Evolutionary conservation across 2,329 filamentous ascomycete species (phyloP).

Genomic region (Pestalotiopsis sp.): DNA sequence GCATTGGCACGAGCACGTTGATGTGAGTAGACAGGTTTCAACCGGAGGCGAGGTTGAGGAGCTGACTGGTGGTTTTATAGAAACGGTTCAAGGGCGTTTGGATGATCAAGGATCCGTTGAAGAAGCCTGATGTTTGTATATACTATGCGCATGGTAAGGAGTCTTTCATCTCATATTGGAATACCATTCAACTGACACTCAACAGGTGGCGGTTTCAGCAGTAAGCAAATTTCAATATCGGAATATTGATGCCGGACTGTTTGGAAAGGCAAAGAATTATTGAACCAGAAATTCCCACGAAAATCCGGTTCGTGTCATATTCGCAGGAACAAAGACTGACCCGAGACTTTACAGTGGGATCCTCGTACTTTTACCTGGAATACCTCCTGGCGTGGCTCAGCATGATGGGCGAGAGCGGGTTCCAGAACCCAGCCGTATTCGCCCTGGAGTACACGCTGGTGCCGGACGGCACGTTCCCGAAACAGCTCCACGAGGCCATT

Average conservation of each 20-base stretch:
- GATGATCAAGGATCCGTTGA: conserved; percentile 61
- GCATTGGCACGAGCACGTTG: conserved; percentile 58
- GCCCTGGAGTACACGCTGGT: conserved; percentile 80
- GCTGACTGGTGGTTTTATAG: conserved; percentile 33
- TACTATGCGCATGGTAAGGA: conserved; percentile 76
- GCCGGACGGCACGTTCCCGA: conserved; percentile 71
- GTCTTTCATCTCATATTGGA: no score
- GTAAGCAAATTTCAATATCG: not conserved
- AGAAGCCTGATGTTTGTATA: conserved; percentile 71
- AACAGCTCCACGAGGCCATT: conserved; percentile 69
- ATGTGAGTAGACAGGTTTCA: conserved; percentile 21
- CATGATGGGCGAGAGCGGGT: conserved; percentile 64
- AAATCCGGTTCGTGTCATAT: not conserved
- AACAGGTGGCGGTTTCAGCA: conserved; percentile 75
- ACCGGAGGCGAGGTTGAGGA: no score
- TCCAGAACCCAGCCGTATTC: conserved; percentile 75
- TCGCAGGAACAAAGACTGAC: not conserved
- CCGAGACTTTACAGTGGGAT: conserved; percentile 57
- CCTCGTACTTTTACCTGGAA: conserved; percentile 80
- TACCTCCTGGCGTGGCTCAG: conserved; percentile 74
- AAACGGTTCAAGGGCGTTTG: conserved; percentile 64
- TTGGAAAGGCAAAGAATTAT: no score
- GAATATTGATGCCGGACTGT: no score
- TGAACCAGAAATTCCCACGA: no score
- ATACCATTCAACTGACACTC: conserved; percentile 21